These are phyloP conservation scores for Cytospora mali DNA, from an alignment of 2,329 filamentous ascomycete species.

Conservation along the genomic window DNA sequence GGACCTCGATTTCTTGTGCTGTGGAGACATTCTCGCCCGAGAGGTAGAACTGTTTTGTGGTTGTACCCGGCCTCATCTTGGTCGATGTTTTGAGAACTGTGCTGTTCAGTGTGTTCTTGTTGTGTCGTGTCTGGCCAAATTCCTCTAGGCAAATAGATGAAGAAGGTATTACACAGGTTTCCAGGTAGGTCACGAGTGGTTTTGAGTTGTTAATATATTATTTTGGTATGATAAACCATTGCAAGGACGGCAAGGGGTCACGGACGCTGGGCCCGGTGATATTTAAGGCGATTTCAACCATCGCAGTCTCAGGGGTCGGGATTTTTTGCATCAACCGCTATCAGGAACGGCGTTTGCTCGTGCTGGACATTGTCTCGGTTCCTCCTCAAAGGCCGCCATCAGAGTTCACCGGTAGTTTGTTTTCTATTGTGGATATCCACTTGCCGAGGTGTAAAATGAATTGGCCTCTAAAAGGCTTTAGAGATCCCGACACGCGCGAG, in stretches of 20 bases:
- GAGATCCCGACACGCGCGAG: background rate
- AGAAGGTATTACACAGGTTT: background rate
- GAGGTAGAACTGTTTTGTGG: constrained; percentile 45
- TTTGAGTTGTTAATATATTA: background rate
- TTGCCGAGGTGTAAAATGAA: constrained; percentile 23
- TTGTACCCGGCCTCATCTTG: constrained; percentile 35
- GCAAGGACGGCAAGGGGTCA: constrained; percentile 1
- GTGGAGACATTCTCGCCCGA: constrained; percentile 44
- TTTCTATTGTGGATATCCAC: constrained; percentile 14
- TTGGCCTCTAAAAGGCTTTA: background rate
- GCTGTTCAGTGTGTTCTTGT: background rate
- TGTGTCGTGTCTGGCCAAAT: background rate
- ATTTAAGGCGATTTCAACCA: constrained; percentile 8
- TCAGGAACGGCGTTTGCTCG: background rate
- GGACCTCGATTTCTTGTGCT: constrained; percentile 42
- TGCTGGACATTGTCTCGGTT: background rate
- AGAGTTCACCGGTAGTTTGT: background rate
- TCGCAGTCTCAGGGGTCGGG: background rate
- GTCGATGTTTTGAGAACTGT: constrained; percentile 6
- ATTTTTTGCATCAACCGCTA: background rate
- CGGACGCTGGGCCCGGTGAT: constrained; percentile 12
- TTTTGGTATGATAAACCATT: background rate
- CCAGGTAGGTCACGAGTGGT: background rate
- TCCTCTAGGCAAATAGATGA: background rate
- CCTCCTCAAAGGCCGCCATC: background rate